Percentiles rank a stretch among this genome's conserved stretches.
Conservation (phyloP, 169 alveolate species). For the Plasmodium gaboni region DNA sequence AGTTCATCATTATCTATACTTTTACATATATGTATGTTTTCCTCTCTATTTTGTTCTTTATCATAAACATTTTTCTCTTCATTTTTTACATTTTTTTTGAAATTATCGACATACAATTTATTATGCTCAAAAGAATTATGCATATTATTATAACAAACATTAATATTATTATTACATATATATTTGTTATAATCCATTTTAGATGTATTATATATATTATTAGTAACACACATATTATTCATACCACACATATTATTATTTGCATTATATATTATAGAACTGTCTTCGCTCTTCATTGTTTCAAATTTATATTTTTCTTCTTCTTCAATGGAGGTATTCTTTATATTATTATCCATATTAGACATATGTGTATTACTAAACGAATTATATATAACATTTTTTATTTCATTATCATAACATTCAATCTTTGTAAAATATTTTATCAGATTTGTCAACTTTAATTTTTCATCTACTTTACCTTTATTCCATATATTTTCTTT, state of each 20-base stretch:
- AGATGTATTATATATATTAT: not conserved
- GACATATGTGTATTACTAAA: not conserved
- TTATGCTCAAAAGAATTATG: not conserved
- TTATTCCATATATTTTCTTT: slow-evolving; percentile 43
- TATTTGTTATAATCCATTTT: not conserved
- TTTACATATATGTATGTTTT: not conserved
- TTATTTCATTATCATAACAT: slow-evolving; percentile 58
- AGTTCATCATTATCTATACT: not conserved
- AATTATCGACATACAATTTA: not conserved
- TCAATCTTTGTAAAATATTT: slow-evolving; percentile 69
- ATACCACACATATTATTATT: too few relatives aligned
- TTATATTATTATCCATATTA: not conserved
- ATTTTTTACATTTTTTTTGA: not conserved
- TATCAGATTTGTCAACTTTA: slow-evolving; percentile 24
- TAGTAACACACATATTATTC: not conserved
- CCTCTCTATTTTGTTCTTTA: not conserved
- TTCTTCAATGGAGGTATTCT: not conserved
- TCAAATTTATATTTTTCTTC: not conserved
- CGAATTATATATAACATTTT: slow-evolving; percentile 1
- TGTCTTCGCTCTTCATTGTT: not conserved
- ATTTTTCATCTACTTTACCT: slow-evolving; percentile 40
- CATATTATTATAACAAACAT: not conserved
- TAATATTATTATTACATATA: not conserved
- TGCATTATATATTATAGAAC: not conserved
- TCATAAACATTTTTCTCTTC: not conserved